These are phyloP conservation scores for Pythium biforme DNA, from an alignment of 352 stramenopile species.

Conservation along the genomic window DNA sequence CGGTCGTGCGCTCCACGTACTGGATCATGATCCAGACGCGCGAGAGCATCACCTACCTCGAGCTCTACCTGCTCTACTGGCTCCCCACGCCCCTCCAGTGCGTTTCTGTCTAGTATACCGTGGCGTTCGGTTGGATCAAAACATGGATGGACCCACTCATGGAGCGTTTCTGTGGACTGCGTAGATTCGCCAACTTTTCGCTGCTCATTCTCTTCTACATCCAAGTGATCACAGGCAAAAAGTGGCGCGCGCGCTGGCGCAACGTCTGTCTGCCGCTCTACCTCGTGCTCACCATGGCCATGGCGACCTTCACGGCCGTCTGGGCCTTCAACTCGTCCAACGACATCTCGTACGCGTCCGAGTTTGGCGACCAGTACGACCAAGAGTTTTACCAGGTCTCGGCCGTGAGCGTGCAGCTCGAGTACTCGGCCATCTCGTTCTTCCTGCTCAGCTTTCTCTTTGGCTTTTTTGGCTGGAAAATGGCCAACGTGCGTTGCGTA, in stretches of 20 bases:
- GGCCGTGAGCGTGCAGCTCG: constrained; percentile 74
- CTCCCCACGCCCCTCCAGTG: constrained; percentile 80
- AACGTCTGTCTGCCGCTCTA: constrained; percentile 84
- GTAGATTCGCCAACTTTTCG: constrained; percentile 86
- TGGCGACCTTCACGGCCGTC: constrained; percentile 82
- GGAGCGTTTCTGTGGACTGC: no score
- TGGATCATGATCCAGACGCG: constrained; percentile 83
- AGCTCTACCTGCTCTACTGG: constrained; percentile 87
- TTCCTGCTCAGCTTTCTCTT: constrained; percentile 80
- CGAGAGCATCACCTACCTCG: constrained; percentile 71
- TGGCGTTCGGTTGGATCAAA: no score
- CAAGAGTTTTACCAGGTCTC: constrained; percentile 81
- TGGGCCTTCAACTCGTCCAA: constrained; percentile 87
- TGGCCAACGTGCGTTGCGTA: constrained; percentile 61
- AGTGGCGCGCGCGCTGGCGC: constrained; percentile 71
- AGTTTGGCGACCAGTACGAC: constrained; percentile 78
- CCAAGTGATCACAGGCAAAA: constrained; percentile 77
- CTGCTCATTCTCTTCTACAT: constrained; percentile 89
- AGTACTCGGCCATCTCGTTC: constrained; percentile 82
- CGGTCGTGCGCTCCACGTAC: constrained; percentile 73
- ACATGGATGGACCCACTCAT: no score
- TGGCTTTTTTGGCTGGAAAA: constrained; percentile 86
- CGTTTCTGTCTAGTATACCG: no score
- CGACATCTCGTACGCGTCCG: constrained; percentile 65
- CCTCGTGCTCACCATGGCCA: constrained; percentile 74